A percentile compares a stretch with the other conserved stretches of the same genome.
Evolutionary conservation across 75 land plant genomes (phyloP).

Genomic region (Picea glauca): DNA sequence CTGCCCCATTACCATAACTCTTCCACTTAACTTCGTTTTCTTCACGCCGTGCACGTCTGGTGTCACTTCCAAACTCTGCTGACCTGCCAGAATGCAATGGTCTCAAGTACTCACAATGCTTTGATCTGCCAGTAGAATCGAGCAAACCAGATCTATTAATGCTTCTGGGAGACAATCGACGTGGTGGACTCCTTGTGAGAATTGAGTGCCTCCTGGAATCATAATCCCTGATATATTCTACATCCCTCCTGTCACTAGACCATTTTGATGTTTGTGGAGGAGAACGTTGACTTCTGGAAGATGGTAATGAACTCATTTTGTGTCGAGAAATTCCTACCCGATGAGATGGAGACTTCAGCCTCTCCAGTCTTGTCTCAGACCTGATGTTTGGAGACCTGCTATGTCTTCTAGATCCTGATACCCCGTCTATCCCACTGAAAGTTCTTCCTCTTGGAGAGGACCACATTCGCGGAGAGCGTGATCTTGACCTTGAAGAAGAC

Average conservation of each 20-base stretch:
- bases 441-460: slow-evolving; percentile 34
- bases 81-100: slow-evolving; percentile 24
- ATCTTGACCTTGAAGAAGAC: slow-evolving; percentile 38
- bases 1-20: slow-evolving; percentile 15
- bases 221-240: slow-evolving; percentile 29
- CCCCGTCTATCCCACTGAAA: slow-evolving; percentile 8
- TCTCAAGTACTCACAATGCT: slow-evolving; percentile 19
- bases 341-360: slow-evolving; percentile 21
- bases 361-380: slow-evolving; percentile 22
- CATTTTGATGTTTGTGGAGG: slow-evolving; percentile 55
- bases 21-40: slow-evolving; percentile 16
- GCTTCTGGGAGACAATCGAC: slow-evolving; percentile 31
- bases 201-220: slow-evolving; percentile 12
- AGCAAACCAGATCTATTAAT: slow-evolving; percentile 32
- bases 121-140: slow-evolving; percentile 16
- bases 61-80: slow-evolving; percentile 8
- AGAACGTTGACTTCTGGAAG: slow-evolving; percentile 38
- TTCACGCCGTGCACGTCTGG: slow-evolving; percentile 19
- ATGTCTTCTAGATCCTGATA: neutral
- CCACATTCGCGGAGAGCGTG: slow-evolving; percentile 32
- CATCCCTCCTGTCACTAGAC: slow-evolving; percentile 38
- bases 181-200: slow-evolving; percentile 30
- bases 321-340: slow-evolving; percentile 22
- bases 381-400: slow-evolving; percentile 33
- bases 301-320: slow-evolving; percentile 19